Evolutionary conservation across 2,329 filamentous ascomycete species (phyloP).

Genomic region (Coniochaeta sp.): DNA sequence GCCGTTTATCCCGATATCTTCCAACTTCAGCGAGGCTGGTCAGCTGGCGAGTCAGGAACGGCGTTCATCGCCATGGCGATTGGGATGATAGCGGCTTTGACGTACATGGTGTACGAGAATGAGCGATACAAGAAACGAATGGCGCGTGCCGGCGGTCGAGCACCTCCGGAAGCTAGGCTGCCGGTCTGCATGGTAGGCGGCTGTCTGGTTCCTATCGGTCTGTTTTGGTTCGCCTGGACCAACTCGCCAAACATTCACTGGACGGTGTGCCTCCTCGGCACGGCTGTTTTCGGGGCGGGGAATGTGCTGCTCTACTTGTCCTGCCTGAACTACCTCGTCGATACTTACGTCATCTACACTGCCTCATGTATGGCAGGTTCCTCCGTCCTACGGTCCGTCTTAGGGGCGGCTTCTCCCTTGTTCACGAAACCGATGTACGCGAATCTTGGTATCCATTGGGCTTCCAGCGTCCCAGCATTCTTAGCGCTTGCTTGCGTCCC

Average conservation of each 20-base stretch:
- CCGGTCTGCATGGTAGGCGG: too few relatives aligned
- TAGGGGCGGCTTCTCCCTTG: conserved; percentile 53
- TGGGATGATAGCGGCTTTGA: too few relatives aligned
- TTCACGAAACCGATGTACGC: conserved; percentile 53
- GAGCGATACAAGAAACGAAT: too few relatives aligned
- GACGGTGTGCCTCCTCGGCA: conserved; percentile 39
- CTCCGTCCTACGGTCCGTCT: conserved; percentile 48
- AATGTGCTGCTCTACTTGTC: conserved; percentile 40
- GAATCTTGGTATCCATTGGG: conserved; percentile 67
- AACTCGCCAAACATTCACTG: conserved; percentile 47
- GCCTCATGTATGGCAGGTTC: conserved; percentile 58
- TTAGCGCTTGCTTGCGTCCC: conserved; percentile 64
- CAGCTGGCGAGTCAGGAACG: too few relatives aligned
- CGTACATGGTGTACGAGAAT: too few relatives aligned
- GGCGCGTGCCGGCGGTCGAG: too few relatives aligned
- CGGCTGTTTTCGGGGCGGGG: conserved; percentile 23
- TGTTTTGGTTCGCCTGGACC: conserved; percentile 63
- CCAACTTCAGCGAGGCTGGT: too few relatives aligned
- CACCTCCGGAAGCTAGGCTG: too few relatives aligned
- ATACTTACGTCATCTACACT: conserved; percentile 47
- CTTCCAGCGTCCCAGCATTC: conserved; percentile 65
- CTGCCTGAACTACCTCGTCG: conserved; percentile 46
- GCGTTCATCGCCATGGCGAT: too few relatives aligned
- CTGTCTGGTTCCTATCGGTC: too few relatives aligned
- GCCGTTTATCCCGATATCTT: too few relatives aligned